Percentiles rank a stretch among this genome's conserved stretches.
Evolutionary conservation across 2,329 filamentous ascomycete species (phyloP).

Genomic region (Lachnellula subtilissima): DNA sequence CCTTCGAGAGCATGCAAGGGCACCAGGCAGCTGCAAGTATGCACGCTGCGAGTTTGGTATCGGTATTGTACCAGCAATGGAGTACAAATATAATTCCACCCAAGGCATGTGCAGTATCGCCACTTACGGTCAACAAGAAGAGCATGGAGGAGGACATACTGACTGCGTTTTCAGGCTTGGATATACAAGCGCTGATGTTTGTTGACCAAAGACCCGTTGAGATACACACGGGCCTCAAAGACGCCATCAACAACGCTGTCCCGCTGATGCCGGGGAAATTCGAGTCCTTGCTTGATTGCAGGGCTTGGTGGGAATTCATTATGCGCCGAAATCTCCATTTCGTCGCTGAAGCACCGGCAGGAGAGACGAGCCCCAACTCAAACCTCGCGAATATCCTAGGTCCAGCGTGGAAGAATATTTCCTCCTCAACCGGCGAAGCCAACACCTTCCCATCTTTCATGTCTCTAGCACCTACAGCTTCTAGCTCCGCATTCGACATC

Average conservation of each 20-base stretch:
- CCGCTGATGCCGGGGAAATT: background rate
- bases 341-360: background rate
- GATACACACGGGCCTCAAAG: background rate
- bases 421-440: background rate
- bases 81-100: background rate
- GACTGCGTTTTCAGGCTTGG: constrained; percentile 1
- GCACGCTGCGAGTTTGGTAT: constrained; percentile 1
- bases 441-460: no score
- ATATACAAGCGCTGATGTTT: constrained; percentile 6
- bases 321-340: constrained; percentile 7
- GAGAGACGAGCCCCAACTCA: background rate
- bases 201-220: background rate
- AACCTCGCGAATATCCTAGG: background rate
- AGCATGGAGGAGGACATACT: constrained; percentile 4
- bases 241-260: background rate
- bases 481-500: background rate
- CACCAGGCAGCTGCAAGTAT: background rate
- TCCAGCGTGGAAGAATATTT: background rate
- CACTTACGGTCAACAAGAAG: background rate
- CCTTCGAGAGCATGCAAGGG: constrained; percentile 7
- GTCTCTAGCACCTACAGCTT: no score
- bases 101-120: background rate
- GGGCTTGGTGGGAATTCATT: background rate
- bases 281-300: background rate
- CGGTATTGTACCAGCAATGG: constrained; percentile 1